Conservation (phyloP, 2,329 filamentous ascomycete species). For the Hortaea werneckii region DNA sequence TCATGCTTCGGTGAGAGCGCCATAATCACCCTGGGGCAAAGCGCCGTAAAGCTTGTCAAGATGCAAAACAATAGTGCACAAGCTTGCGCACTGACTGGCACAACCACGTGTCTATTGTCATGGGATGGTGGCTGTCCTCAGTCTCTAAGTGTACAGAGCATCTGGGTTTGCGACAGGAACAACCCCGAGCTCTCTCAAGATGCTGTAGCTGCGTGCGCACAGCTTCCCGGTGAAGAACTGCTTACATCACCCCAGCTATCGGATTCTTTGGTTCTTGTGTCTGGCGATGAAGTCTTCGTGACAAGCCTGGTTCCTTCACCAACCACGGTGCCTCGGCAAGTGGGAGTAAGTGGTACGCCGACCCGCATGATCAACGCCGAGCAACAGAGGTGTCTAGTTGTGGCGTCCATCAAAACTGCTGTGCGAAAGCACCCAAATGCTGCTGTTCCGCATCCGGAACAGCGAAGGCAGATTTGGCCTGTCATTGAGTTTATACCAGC, state of each 20-base stretch:
- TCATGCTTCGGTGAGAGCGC: slow-evolving; percentile 4
- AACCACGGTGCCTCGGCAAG: slow-evolving; percentile 19
- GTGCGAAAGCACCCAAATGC: slow-evolving; percentile 14
- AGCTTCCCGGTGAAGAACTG: slow-evolving; percentile 13
- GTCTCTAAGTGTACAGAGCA: slow-evolving; percentile 12
- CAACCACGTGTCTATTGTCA: slow-evolving; percentile 15
- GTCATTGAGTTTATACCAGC: slow-evolving; percentile 37
- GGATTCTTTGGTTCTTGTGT: slow-evolving; percentile 16
- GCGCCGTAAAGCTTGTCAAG: slow-evolving; percentile 16
- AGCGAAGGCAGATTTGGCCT: slow-evolving; percentile 29
- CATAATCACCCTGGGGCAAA: slow-evolving; percentile 13
- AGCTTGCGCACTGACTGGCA: slow-evolving; percentile 17
- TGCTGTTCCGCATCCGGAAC: slow-evolving; percentile 15
- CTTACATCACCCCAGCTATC: slow-evolving; percentile 11
- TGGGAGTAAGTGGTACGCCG: slow-evolving; percentile 19
- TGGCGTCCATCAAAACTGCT: slow-evolving; percentile 33
- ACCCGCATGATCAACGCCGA: slow-evolving; percentile 21
- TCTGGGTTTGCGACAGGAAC: slow-evolving; percentile 20
- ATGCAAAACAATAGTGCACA: slow-evolving; percentile 4
- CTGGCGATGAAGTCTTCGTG: slow-evolving; percentile 14
- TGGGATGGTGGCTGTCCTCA: slow-evolving; percentile 10
- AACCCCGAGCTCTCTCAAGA: slow-evolving; percentile 18
- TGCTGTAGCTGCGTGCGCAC: slow-evolving; percentile 12
- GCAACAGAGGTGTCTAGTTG: slow-evolving; percentile 34
- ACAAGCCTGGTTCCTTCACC: slow-evolving; percentile 7